These are phyloP conservation scores for Sinapis alba DNA, from an alignment of 441 rosid species.

Conservation along the genomic window DNA sequence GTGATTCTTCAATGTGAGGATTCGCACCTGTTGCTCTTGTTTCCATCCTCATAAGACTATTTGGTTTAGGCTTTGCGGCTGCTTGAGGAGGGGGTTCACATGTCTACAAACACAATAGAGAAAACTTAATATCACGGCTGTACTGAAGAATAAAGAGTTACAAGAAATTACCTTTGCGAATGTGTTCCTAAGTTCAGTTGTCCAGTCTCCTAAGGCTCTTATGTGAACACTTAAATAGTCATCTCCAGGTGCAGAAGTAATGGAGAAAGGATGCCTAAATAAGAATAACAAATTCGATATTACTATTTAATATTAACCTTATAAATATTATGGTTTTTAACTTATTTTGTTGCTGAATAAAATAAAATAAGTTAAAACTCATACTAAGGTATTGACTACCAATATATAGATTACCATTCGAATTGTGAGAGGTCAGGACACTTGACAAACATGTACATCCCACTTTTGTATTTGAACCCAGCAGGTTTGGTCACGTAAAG, in stretches of 20 bases:
- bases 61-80: constrained; percentile 40
- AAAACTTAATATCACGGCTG: neutral
- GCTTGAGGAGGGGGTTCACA: constrained; percentile 61
- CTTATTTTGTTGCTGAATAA: neutral
- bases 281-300: neutral
- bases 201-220: constrained; percentile 92
- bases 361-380: neutral
- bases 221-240: constrained; percentile 87
- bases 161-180: constrained; percentile 59
- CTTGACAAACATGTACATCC: constrained; percentile 93
- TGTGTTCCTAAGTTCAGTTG: constrained; percentile 63
- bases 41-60: constrained; percentile 65
- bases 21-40: constrained; percentile 54
- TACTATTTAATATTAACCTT: neutral
- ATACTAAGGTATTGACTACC: neutral
- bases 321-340: neutral
- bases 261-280: constrained; percentile 90
- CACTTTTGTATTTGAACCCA: constrained; percentile 83
- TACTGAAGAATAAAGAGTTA: neutral
- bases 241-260: constrained; percentile 94
- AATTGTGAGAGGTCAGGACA: constrained; percentile 77
- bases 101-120: constrained; percentile 44
- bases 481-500: constrained; percentile 81
- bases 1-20: constrained; percentile 51
- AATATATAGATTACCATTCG: constrained; percentile 63